These are phyloP conservation scores for Penicillium diatomitis DNA, from an alignment of 495 filamentous ascomycete genomes.

Conservation along the genomic window DNA sequence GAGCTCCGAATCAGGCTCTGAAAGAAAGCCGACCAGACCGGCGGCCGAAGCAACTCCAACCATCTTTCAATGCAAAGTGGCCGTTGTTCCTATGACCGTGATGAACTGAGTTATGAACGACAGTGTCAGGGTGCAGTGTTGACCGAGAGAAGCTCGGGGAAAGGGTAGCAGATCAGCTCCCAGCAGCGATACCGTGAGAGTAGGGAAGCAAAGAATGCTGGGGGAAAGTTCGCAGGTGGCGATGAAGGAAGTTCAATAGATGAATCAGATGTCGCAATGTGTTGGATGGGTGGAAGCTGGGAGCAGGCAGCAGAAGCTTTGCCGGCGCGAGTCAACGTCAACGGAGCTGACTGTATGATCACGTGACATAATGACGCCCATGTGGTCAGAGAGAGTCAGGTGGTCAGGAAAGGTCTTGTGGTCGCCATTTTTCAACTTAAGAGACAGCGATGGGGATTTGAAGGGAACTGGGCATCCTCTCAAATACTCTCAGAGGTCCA, in stretches of 20 bases:
- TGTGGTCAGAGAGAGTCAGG: constrained; percentile 13
- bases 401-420: constrained; percentile 4
- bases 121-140: constrained; percentile 31
- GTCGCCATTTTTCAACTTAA: too few relatives aligned
- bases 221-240: too few relatives aligned
- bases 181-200: constrained; percentile 3
- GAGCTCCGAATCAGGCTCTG: constrained; percentile 87
- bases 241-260: background rate
- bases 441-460: background rate
- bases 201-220: background rate
- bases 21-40: constrained; percentile 89
- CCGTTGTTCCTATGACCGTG: background rate
- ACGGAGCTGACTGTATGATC: constrained; percentile 25
- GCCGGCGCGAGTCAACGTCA: constrained; percentile 35
- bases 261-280: constrained; percentile 14
- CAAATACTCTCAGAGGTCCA: background rate
- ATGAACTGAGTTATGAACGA: constrained; percentile 12
- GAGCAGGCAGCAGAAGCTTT: constrained; percentile 30
- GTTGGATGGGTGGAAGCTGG: constrained; percentile 10
- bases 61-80: constrained; percentile 46
- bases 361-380: constrained; percentile 13
- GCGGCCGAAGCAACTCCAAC: constrained; percentile 88
- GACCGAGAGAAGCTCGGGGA: constrained; percentile 26
- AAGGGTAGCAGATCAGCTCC: constrained; percentile 15
- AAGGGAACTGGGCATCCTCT: background rate